Evolutionary conservation across 805 yeast genomes (phyloP), one percentile per base, ranked within the genome.

Genomic region (Metschnikowia baotianmanensis): DNA sequence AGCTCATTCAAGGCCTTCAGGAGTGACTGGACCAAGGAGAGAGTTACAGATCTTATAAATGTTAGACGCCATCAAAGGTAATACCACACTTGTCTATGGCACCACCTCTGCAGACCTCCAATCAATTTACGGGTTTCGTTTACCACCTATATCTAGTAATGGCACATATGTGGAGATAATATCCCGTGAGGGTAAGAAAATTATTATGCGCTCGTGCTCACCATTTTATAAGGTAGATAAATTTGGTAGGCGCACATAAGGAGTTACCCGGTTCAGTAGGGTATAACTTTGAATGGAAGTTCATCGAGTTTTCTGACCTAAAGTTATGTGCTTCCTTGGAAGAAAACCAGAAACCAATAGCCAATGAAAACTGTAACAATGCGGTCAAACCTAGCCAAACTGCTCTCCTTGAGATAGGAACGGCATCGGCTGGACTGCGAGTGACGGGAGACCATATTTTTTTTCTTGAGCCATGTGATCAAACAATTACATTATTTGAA

Each of bases 121-220:
- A 32, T 59, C 51, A 36, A 43, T 65, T 19, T 63, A 26, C 50
- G 71, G 71, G 69, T 50, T 60, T 63, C 71, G 71, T 65, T 65
- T 65, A 65, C 68, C 71, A 59, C 56, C 44, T 53, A 60, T 61
- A 62, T 50, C 69, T 56, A 43, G 40, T 23, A 10, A 50, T 45
- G 69, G 49, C 68, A 58, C 61, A 63, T 52, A 56, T 48, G 59
- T 59, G 70, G 68, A 48, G 71, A 65, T 65, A 65, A 52, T 47
- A 39, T 55, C 62, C 63, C 60, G 34, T 47, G 30, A 16, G 16
- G 34, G 19, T 19, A 18, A 30, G 28, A 20, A 5, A 10, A 1
- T 1, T 15, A 2, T 25, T 12, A 27, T 12, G 30, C 20, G 24
- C 29, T 18, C 31, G 16, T 12, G 13, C 28, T 12, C 16, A 6